Evolutionary conservation across 2,329 filamentous ascomycete genomes (phyloP).

Genomic region (Monosporascus sp.): DNA sequence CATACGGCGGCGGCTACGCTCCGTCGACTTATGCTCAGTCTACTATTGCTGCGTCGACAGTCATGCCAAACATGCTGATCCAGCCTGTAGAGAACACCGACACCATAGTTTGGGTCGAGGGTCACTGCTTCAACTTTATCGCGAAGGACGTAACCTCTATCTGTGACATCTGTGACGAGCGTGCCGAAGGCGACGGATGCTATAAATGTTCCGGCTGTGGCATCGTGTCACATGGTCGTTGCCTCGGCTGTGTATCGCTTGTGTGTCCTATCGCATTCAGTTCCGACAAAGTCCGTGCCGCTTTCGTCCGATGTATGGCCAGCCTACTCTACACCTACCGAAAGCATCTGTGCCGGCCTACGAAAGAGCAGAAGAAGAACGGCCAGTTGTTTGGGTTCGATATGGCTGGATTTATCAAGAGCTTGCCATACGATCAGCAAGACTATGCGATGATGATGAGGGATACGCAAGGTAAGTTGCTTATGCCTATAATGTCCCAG

Average conservation of each 20-base stretch:
- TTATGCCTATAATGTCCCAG: background rate
- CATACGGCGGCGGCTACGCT: slow-evolving; percentile 65
- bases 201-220: slow-evolving; percentile 68
- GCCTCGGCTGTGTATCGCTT: slow-evolving; percentile 57
- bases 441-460: slow-evolving; percentile 60
- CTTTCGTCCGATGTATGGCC: slow-evolving; percentile 61
- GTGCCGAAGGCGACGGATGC: slow-evolving; percentile 64
- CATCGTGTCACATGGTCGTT: slow-evolving; percentile 52
- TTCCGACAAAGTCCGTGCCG: slow-evolving; percentile 55
- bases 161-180: slow-evolving; percentile 74
- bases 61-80: slow-evolving; percentile 80
- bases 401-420: slow-evolving; percentile 60
- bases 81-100: slow-evolving; percentile 76
- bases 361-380: slow-evolving; percentile 54
- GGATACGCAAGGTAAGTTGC: slow-evolving; percentile 56
- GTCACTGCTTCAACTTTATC: slow-evolving; percentile 70
- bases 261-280: slow-evolving; percentile 60
- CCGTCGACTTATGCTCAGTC: slow-evolving; percentile 81
- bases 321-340: slow-evolving; percentile 62
- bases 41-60: slow-evolving; percentile 77
- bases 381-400: slow-evolving; percentile 60
- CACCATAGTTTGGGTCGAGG: slow-evolving; percentile 77
- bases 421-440: slow-evolving; percentile 60
- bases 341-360: slow-evolving; percentile 56
- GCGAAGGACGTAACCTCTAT: slow-evolving; percentile 52